These are phyloP conservation scores for Euphrasia confusa DNA, from an alignment of 257 asterid genomes.

Conservation along the genomic window DNA sequence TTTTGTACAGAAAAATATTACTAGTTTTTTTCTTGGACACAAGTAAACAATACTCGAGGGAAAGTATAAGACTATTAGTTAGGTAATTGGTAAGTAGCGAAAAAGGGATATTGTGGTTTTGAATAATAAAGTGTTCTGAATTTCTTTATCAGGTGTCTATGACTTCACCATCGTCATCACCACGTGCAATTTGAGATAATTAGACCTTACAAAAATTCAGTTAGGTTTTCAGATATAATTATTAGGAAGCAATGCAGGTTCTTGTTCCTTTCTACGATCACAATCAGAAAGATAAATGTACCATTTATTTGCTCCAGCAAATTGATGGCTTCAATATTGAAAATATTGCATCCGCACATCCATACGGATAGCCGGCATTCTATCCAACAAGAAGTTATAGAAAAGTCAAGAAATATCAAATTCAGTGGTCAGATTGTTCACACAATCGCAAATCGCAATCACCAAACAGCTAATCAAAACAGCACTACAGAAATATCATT, in stretches of 20 bases:
- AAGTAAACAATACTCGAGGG: no score
- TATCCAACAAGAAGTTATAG: slow-evolving; percentile 97
- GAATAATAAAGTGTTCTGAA: slow-evolving; percentile 4
- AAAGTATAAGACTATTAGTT: not conserved
- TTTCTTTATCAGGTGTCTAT: not conserved
- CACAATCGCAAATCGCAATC: no score
- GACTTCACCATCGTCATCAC: not conserved
- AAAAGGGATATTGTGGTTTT: slow-evolving; percentile 15
- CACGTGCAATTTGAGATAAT: slow-evolving; percentile 15
- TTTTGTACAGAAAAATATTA: no score
- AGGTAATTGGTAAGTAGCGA: slow-evolving; percentile 15
- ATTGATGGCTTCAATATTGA: slow-evolving; percentile 64
- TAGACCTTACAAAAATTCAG: not conserved
- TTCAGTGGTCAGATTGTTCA: no score
- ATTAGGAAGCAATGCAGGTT: slow-evolving; percentile 11
- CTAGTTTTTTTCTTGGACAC: no score
- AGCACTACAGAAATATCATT: no score
- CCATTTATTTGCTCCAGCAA: slow-evolving; percentile 95
- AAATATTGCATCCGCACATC: slow-evolving; percentile 99
- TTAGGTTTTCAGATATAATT: slow-evolving; percentile 19
- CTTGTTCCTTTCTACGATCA: slow-evolving; percentile 8
- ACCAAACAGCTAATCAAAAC: no score
- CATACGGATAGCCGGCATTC: slow-evolving; percentile 97
- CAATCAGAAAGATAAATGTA: slow-evolving; percentile 28
- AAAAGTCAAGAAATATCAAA: slow-evolving; percentile 63